A percentile compares a stretch with the other conserved stretches of the same genome.
These are phyloP conservation scores for Colletotrichum ledebouriae DNA, from an alignment of 2,329 filamentous ascomycete genomes.

Conservation along the genomic window DNA sequence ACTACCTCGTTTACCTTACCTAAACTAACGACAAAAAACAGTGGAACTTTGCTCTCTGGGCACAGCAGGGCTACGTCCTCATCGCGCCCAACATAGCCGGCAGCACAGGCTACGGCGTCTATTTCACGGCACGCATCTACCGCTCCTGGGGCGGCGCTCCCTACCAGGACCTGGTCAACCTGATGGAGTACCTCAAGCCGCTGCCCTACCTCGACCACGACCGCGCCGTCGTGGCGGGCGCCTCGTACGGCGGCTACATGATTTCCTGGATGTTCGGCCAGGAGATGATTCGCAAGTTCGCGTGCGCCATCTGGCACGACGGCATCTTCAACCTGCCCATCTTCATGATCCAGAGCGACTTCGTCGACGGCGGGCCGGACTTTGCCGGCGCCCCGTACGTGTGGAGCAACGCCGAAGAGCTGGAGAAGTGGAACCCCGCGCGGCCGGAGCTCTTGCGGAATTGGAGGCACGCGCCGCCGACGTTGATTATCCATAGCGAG, in stretches of 20 bases:
- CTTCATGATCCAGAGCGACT: slow-evolving; percentile 48
- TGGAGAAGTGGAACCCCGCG: slow-evolving; percentile 66
- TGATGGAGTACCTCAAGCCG: slow-evolving; percentile 64
- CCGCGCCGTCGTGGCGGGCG: slow-evolving; percentile 66
- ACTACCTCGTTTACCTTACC: background rate
- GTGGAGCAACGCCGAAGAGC: slow-evolving; percentile 60
- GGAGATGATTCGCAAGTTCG: slow-evolving; percentile 60
- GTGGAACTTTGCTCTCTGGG: slow-evolving; percentile 69
- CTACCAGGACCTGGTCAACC: slow-evolving; percentile 67
- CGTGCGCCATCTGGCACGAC: slow-evolving; percentile 61
- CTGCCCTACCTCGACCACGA: slow-evolving; percentile 67
- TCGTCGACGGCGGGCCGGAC: slow-evolving; percentile 44
- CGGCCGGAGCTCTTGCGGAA: slow-evolving; percentile 62
- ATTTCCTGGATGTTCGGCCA: slow-evolving; percentile 71
- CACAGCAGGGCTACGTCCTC: slow-evolving; percentile 72
- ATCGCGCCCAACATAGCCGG: slow-evolving; percentile 72
- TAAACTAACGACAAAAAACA: slow-evolving; percentile 45
- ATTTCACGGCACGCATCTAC: slow-evolving; percentile 56
- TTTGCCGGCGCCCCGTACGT: slow-evolving; percentile 60
- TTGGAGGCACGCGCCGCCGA: slow-evolving; percentile 74
- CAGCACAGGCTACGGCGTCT: slow-evolving; percentile 67
- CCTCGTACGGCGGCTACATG: slow-evolving; percentile 72
- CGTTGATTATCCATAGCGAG: slow-evolving; percentile 79
- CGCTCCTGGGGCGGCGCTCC: slow-evolving; percentile 67
- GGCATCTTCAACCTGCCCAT: slow-evolving; percentile 55